Evolutionary conservation across 225 moss, liverwort and hornwort species (phyloP).

Genomic region (Physcomitrium patens): DNA sequence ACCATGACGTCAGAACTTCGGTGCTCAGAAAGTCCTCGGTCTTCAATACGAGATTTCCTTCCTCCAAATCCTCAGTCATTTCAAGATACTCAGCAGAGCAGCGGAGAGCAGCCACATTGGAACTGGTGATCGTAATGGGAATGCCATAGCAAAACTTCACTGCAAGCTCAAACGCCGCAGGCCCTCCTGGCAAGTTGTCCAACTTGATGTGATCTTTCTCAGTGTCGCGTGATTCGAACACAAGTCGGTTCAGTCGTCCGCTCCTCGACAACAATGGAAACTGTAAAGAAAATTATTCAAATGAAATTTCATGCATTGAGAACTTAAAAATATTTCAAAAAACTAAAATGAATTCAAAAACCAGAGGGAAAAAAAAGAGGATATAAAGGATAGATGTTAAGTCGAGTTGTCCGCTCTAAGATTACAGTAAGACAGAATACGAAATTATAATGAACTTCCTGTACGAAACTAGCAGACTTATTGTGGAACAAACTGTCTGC

Average conservation of each 20-base stretch:
- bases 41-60: conserved; percentile 74
- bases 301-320: background rate
- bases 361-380: too few relatives aligned
- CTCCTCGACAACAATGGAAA: conserved; percentile 72
- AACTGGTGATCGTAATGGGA: conserved; percentile 65
- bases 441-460: too few relatives aligned
- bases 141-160: conserved; percentile 93
- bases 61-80: conserved; percentile 85
- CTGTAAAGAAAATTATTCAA: conserved; percentile 23
- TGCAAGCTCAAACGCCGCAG: conserved; percentile 79
- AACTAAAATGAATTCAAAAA: too few relatives aligned
- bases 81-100: conserved; percentile 90
- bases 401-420: too few relatives aligned
- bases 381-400: too few relatives aligned
- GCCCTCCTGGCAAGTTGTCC: conserved; percentile 80
- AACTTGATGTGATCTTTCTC: conserved; percentile 87
- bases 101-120: conserved; percentile 77
- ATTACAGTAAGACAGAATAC: too few relatives aligned
- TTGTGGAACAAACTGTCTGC: too few relatives aligned
- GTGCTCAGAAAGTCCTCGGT: conserved; percentile 76
- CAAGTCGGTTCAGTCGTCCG: conserved; percentile 80
- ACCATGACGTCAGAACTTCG: conserved; percentile 86
- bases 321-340: too few relatives aligned
- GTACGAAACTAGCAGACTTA: too few relatives aligned
- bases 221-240: too few relatives aligned